Percentiles rank a stretch among this genome's conserved stretches.
phyloP scores from a whole-genome alignment of 148 eudicot species.

The Camellia lanceoleosa region DNA sequence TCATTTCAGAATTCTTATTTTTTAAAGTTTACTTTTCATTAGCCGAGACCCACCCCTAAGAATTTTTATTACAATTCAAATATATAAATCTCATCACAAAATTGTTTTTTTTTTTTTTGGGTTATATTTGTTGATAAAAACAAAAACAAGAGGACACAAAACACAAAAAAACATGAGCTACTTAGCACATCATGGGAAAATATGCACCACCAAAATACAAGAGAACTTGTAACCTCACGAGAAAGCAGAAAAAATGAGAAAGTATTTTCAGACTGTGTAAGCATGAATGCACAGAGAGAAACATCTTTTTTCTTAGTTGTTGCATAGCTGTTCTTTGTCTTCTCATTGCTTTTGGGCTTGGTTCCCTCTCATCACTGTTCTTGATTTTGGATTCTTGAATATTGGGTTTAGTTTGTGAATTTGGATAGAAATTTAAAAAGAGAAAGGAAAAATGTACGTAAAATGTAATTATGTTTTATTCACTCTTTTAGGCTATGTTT shows the following conservation, averaged over 20 bases:
- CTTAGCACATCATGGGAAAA: neutral
- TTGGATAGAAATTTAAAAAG: no score
- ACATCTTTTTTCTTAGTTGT: neutral
- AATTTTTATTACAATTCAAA: neutral
- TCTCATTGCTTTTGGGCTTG: no score
- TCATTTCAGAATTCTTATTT: no score
- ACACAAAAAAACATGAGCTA: neutral
- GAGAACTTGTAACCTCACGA: neutral
- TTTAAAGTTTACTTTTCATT: neutral
- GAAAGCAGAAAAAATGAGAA: neutral
- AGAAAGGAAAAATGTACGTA: no score
- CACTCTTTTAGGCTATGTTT: no score
- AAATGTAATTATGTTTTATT: no score
- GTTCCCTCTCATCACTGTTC: no score
- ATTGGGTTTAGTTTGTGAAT: no score
- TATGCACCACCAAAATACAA: neutral
- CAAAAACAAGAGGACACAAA: neutral
- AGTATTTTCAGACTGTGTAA: neutral
- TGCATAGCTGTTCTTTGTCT: no score
- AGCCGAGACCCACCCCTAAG: neutral
- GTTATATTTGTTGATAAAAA: neutral
- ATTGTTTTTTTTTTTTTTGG: neutral
- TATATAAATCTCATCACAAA: neutral
- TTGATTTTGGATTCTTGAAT: no score
- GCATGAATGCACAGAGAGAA: neutral